Percentiles rank a stretch among this genome's conserved stretches.
Conservation (phyloP, 805 yeast species). For the Zygotorulaspora florentina region DNA sequence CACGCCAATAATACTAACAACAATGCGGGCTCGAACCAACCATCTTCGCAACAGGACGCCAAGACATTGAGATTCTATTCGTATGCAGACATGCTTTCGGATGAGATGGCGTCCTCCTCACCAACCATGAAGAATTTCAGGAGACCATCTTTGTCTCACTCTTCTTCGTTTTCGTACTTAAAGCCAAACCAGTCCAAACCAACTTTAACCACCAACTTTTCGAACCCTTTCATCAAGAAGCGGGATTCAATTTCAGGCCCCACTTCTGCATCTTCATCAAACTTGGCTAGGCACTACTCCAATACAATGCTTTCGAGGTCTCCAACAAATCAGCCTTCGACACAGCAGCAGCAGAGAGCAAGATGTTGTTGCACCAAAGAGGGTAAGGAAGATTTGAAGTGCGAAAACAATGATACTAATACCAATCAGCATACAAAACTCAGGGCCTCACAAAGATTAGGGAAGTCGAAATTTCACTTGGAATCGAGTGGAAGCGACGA, state of each 20-base stretch:
- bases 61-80: conserved; percentile 52
- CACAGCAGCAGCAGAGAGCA: conserved; percentile 9
- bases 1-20: conserved; percentile 2
- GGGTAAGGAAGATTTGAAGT: not conserved
- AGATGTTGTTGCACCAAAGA: conserved; percentile 2
- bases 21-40: conserved; percentile 19
- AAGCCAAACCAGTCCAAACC: conserved; percentile 19
- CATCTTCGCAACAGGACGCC: conserved; percentile 10
- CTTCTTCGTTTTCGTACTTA: conserved; percentile 36
- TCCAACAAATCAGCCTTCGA: conserved; percentile 16
- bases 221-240: conserved; percentile 22
- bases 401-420: not conserved
- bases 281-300: conserved; percentile 14
- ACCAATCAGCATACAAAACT: not conserved
- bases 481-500: conserved; percentile 31
- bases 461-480: conserved; percentile 23
- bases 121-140: conserved; percentile 36
- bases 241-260: conserved; percentile 14
- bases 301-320: conserved; percentile 19
- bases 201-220: conserved; percentile 11
- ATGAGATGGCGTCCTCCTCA: conserved; percentile 47
- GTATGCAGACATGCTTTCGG: conserved; percentile 73
- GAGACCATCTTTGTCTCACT: conserved; percentile 53
- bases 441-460: not conserved
- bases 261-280: conserved; percentile 5